Percentiles rank a stretch among this genome's conserved stretches.
Conservation (phyloP, 805 yeast genomes). For the Kurtzmaniella fragi region DNA sequence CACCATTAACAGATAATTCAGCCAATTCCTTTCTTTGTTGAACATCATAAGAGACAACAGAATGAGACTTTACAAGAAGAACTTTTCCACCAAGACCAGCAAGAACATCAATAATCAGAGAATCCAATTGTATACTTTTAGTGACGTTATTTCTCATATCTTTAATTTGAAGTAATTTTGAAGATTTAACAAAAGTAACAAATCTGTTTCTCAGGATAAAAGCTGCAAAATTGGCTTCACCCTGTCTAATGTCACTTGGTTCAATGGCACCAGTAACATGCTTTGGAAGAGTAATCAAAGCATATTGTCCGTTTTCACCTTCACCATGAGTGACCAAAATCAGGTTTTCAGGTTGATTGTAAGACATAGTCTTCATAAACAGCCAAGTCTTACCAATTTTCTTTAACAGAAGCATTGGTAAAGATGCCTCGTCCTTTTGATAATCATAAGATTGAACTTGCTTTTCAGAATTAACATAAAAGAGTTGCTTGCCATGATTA, state of each 20-base stretch:
- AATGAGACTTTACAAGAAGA: conserved; percentile 63
- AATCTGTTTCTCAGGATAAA: conserved; percentile 95
- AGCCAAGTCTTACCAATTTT: conserved; percentile 84
- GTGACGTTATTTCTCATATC: conserved; percentile 81
- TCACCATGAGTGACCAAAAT: conserved; percentile 78
- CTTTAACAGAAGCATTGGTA: conserved; percentile 80
- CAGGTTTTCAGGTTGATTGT: conserved; percentile 89
- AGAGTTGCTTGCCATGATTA: conserved; percentile 61
- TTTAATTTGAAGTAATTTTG: conserved; percentile 71
- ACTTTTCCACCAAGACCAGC: conserved; percentile 71
- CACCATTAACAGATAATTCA: conserved; percentile 65
- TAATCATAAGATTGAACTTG: conserved; percentile 80
- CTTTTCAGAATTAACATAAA: conserved; percentile 76
- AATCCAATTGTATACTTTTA: conserved; percentile 69
- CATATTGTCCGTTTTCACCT: conserved; percentile 58
- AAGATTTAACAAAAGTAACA: conserved; percentile 65
- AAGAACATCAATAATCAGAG: conserved; percentile 64
- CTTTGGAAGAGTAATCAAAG: conserved; percentile 73
- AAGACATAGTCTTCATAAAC: conserved; percentile 77
- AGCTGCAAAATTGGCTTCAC: conserved; percentile 78
- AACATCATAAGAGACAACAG: conserved; percentile 82
- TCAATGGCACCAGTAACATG: conserved; percentile 92
- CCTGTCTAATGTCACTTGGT: conserved; percentile 74
- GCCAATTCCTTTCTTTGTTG: conserved; percentile 82
- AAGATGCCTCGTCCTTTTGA: conserved; percentile 54